These are phyloP conservation scores for Geoglossum cookeanum DNA, from an alignment of 2,329 filamentous ascomycete genomes.

Conservation along the genomic window DNA sequence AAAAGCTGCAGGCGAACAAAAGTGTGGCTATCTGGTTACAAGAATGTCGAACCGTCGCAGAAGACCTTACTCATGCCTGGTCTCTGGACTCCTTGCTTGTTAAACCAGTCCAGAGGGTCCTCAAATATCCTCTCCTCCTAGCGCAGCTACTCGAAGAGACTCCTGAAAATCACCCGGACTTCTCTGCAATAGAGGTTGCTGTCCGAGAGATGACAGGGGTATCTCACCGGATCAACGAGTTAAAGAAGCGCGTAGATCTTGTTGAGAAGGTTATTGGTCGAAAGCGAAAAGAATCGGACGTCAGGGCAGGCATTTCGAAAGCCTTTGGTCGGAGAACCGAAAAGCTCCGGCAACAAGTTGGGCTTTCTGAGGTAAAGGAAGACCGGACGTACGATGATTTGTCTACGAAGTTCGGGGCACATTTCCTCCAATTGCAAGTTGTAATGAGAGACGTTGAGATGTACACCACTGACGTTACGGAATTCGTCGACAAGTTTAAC, in stretches of 20 bases:
- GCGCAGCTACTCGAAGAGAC: constrained; percentile 64
- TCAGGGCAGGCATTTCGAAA: constrained; percentile 66
- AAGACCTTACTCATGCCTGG: constrained; percentile 86
- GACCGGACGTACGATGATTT: constrained; percentile 66
- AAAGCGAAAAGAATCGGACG: constrained; percentile 76
- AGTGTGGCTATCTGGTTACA: constrained; percentile 63
- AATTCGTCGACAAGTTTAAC: constrained; percentile 65
- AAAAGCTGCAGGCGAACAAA: constrained; percentile 34
- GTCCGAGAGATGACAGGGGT: constrained; percentile 47
- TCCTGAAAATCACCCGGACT: constrained; percentile 66
- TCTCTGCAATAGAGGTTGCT: constrained; percentile 47
- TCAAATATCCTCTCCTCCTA: constrained; percentile 82
- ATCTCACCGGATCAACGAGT: constrained; percentile 63
- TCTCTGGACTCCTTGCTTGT: constrained; percentile 89
- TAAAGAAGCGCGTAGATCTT: constrained; percentile 85
- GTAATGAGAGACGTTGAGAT: constrained; percentile 86
- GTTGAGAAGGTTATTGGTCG: constrained; percentile 75
- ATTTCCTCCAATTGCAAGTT: constrained; percentile 81
- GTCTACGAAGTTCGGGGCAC: constrained; percentile 74
- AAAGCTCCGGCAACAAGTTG: constrained; percentile 57
- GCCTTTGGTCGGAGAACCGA: constrained; percentile 80
- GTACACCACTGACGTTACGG: constrained; percentile 64
- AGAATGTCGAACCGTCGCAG: constrained; percentile 81
- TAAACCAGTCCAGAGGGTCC: constrained; percentile 86
- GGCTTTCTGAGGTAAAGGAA: constrained; percentile 46